Percentiles rank a stretch among this genome's conserved stretches.
These are phyloP conservation scores for Hortiboletus campestris DNA, from an alignment of 768 basidiomycete genomes.

Conservation along the genomic window DNA sequence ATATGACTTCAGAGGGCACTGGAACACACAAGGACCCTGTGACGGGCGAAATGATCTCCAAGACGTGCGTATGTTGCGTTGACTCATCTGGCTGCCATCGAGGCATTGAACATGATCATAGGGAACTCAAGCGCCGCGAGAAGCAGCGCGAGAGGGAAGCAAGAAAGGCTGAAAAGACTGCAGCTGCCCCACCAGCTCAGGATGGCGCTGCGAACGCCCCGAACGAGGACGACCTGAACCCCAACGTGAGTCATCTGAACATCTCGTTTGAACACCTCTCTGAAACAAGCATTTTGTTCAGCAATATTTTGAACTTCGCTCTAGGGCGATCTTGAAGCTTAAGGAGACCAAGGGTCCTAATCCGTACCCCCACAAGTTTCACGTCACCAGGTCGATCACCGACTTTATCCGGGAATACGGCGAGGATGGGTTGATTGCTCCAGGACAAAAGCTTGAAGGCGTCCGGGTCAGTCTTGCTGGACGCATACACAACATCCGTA, in stretches of 20 bases:
- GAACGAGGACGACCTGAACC: conserved; percentile 83
- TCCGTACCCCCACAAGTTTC: conserved; percentile 99
- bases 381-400: conserved; percentile 76
- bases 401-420: conserved; percentile 75
- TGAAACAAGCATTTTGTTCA: conserved; percentile 29
- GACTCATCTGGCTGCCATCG: conserved; percentile 10
- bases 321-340: conserved; percentile 81
- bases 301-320: conserved; percentile 97
- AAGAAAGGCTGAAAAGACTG: conserved; percentile 77
- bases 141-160: conserved; percentile 74
- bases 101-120: conserved; percentile 39
- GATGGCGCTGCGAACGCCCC: conserved; percentile 39
- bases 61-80: conserved; percentile 61
- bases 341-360: conserved; percentile 83
- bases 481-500: conserved; percentile 86
- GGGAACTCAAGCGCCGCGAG: conserved; percentile 91
- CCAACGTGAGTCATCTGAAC: conserved; percentile 63
- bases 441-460: conserved; percentile 64
- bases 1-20: conserved; percentile 39
- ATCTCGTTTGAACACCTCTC: background rate
- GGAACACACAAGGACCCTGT: conserved; percentile 69
- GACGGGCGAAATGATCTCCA: conserved; percentile 96
- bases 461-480: conserved; percentile 74
- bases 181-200: conserved; percentile 39
- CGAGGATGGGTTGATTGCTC: conserved; percentile 61